Conservation (phyloP, 257 asterid genomes). For the Striga asiatica region DNA sequence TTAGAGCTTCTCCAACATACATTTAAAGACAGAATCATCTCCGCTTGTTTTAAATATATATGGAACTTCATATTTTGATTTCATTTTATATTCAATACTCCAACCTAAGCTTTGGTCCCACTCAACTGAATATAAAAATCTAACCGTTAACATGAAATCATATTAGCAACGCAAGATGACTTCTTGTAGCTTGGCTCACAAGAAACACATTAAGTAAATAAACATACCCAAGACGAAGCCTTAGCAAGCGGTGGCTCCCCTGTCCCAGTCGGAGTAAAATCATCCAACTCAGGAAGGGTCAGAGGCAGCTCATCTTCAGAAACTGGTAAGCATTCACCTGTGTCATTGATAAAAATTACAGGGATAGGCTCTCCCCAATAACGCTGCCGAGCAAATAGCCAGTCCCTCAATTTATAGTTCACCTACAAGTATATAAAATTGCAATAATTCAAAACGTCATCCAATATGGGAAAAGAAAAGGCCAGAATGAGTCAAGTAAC, state of each 20-base stretch:
- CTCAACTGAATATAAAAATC: not conserved
- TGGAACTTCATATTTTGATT: no score
- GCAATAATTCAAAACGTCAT: not conserved
- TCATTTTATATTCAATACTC: not conserved
- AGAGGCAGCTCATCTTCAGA: conserved; percentile 90
- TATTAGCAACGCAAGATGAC: not conserved
- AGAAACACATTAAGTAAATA: conserved; percentile 10
- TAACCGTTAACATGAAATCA: not conserved
- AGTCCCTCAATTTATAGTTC: conserved; percentile 85
- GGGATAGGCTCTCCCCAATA: conserved; percentile 99
- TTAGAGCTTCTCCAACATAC: no score
- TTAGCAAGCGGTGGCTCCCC: conserved; percentile 96
- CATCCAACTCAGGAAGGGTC: conserved; percentile 89
- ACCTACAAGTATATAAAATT: conserved; percentile 39
- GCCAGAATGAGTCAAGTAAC: not conserved
- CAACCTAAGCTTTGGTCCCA: not conserved
- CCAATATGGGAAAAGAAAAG: not conserved
- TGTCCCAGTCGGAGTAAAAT: conserved; percentile 92
- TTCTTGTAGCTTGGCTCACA: not conserved
- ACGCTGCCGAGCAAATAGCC: conserved; percentile 98
- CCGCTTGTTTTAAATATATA: no score
- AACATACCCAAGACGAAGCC: conserved; percentile 82
- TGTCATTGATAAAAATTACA: conserved; percentile 52
- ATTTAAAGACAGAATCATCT: no score
- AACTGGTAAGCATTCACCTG: conserved; percentile 65